A percentile compares a stretch with the other conserved stretches of the same genome.
phyloP scores from a whole-genome alignment of 164 flowering plant genomes.

The Piper betle region DNA sequence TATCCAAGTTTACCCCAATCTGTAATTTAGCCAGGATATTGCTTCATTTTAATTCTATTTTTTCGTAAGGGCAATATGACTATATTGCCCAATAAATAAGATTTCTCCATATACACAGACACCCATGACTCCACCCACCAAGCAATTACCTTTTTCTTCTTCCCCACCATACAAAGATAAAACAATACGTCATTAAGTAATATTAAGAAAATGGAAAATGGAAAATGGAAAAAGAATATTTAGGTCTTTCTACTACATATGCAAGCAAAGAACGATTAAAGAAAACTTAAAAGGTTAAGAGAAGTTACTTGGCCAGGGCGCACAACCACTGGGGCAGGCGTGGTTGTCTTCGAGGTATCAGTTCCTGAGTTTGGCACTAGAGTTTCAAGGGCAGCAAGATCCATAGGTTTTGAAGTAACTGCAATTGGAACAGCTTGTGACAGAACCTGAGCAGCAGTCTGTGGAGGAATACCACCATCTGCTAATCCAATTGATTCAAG shows the following conservation, averaged over 20 bases:
- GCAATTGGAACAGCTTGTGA: slow-evolving; percentile 16
- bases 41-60: too few relatives aligned
- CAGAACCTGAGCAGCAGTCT: slow-evolving; percentile 22
- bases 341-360: slow-evolving; percentile 25
- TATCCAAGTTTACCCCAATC: too few relatives aligned
- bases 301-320: slow-evolving; percentile 85
- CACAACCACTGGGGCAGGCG: slow-evolving; percentile 56
- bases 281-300: not conserved
- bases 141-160: too few relatives aligned
- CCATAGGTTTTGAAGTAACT: slow-evolving; percentile 63
- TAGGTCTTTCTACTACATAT: slow-evolving; percentile 9
- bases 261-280: not conserved
- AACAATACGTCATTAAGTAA: too few relatives aligned
- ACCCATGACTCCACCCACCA: too few relatives aligned
- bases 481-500: slow-evolving; percentile 62
- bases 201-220: too few relatives aligned
- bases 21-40: too few relatives aligned
- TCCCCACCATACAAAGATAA: too few relatives aligned
- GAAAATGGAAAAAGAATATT: too few relatives aligned
- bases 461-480: slow-evolving; percentile 94
- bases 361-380: slow-evolving; percentile 32
- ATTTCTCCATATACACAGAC: too few relatives aligned
- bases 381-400: slow-evolving; percentile 74
- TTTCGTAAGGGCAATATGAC: too few relatives aligned
- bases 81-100: too few relatives aligned